Percentiles rank a stretch among this genome's conserved stretches.
phyloP scores from a whole-genome alignment of 441 rosid species.

The Dalechampia spathulata region DNA sequence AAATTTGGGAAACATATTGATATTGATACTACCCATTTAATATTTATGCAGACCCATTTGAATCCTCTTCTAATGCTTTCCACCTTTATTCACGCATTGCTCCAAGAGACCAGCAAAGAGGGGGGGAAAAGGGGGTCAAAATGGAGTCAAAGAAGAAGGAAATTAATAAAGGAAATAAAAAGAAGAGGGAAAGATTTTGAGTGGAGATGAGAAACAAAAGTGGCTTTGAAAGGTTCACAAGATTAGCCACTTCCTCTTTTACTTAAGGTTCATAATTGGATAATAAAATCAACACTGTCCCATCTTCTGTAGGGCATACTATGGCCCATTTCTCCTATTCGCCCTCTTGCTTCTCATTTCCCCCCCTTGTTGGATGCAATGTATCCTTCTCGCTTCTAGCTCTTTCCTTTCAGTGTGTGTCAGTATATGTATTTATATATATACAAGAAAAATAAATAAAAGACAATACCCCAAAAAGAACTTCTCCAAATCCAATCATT shows the following conservation, averaged over 20 bases:
- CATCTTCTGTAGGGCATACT: conserved; percentile 37
- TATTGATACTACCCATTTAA: too few species aligned
- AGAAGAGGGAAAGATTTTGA: too few species aligned
- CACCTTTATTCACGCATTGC: conserved; percentile 49
- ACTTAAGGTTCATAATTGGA: too few species aligned
- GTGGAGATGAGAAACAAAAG: not conserved
- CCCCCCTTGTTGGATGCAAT: conserved; percentile 41
- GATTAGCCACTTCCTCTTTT: too few species aligned
- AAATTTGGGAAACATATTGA: too few species aligned
- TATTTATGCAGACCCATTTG: too few species aligned
- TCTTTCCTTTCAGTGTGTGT: not conserved
- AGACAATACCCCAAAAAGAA: not conserved
- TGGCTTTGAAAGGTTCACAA: conserved; percentile 20
- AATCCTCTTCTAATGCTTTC: too few species aligned
- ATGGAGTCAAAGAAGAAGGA: conserved; percentile 29
- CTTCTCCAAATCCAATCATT: conserved; percentile 41
- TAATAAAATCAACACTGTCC: too few species aligned
- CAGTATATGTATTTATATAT: not conserved
- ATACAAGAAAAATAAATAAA: conserved; percentile 3
- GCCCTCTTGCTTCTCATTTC: too few species aligned
- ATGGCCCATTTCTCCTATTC: conserved; percentile 56
- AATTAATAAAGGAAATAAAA: too few species aligned
- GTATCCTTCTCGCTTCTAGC: conserved; percentile 33
- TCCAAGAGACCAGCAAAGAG: conserved; percentile 28
- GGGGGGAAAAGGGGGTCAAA: conserved; percentile 34